phyloP scores from a whole-genome alignment of 176 grass and related monocot genomes.

The Saccharum officinarum region DNA sequence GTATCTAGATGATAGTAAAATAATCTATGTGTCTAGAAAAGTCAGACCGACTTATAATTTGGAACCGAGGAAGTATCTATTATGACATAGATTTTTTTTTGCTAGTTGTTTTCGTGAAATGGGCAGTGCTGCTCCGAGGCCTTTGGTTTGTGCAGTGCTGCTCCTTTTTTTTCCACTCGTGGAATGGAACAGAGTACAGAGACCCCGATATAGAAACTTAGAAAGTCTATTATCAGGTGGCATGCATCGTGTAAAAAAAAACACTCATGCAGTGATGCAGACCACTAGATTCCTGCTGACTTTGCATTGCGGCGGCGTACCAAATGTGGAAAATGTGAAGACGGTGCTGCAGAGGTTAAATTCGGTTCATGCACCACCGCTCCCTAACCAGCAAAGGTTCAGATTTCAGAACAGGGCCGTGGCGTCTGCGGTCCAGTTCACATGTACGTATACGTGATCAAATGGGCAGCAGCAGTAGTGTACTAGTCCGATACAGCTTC shows the following conservation, averaged over 20 bases:
- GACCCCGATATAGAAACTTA: neutral
- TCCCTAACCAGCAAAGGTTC: neutral
- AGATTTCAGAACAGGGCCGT: neutral
- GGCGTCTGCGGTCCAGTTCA: neutral
- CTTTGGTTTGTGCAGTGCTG: neutral
- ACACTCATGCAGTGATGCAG: too few relatives aligned
- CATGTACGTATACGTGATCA: too few relatives aligned
- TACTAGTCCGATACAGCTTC: neutral
- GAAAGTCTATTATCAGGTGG: neutral
- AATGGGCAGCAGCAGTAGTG: neutral
- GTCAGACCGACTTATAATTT: too few relatives aligned
- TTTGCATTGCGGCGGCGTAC: neutral
- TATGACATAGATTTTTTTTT: too few relatives aligned
- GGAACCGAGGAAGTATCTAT: too few relatives aligned
- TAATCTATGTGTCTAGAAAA: too few relatives aligned
- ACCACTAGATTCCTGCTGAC: neutral
- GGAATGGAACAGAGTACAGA: neutral
- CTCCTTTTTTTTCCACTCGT: neutral
- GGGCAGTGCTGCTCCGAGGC: too few relatives aligned
- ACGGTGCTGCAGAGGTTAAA: neutral
- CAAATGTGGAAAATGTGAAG: slow-evolving; percentile 30
- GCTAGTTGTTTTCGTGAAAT: too few relatives aligned
- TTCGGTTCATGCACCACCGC: neutral
- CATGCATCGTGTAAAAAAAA: neutral
- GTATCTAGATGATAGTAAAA: too few relatives aligned